Base-by-base conservation (phyloP, 805 yeast species). In the Starmerella potacharoeniae region DNA sequence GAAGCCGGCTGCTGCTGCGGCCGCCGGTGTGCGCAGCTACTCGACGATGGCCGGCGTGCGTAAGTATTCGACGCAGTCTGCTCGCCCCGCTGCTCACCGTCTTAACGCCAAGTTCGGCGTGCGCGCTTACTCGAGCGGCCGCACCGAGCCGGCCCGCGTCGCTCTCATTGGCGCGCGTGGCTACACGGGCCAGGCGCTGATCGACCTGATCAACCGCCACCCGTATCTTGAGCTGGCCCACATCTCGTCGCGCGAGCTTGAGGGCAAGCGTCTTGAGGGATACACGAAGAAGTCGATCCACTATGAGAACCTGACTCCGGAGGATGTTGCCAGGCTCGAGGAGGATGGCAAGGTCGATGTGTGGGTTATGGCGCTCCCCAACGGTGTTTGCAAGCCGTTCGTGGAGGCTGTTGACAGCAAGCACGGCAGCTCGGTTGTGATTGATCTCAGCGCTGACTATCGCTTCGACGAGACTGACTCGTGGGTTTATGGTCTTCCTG, bases 301-400 rank as follows among this genome's bases (percentile, higher is more conserved):
- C 52, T 93, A 93, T 72, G 86, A 86, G 58, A 93, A 90, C 71
- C 75, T 93, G 63, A 90, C 84, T 67, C 78, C 83, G 46, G 96
- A 88, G 65, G 97, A 93, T 64, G 84, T 93, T 61, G 81, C 81
- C 66, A 72, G 75, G 60, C 72, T 93, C 59, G 98, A 91, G 71
- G 77, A 81, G 60, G 74, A 80, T 49, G 80, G 82, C 50, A 86
- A 80, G 53, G 86, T 93, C 56, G 98, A 93, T 66, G 84, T 90
- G 52, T 93, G 99, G 98, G 95, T 95, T 31, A 93, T 95, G 98
- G 98, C 98, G 1, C 77, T 93, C 65, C 99, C 99, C 60, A 93
- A 93, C 69, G 97, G 96, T 49, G 96, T 93, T 40, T 93, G 97
- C 66, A 68, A 69, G 66, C 77, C 77, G n/a, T 73, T 74, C 62